Base-by-base conservation (phyloP, 306 rosid genomes). In the Ormosia emarginata region DNA sequence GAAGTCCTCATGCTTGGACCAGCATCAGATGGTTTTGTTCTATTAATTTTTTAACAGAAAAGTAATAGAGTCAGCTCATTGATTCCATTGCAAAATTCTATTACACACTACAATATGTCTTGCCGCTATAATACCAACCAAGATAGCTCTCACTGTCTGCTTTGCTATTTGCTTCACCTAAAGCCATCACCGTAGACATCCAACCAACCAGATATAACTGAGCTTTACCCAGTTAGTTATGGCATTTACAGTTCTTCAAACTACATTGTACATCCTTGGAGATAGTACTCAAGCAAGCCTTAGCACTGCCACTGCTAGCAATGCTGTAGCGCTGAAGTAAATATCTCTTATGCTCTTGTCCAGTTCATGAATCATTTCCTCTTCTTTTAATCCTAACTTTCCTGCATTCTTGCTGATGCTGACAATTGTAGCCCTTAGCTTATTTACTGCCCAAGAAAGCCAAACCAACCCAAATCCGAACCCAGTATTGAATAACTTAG, bases 381-480 rank as follows among this genome's bases (percentile, higher is more conserved):
- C 94, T 47, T 93, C 99, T 74, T 83, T 87, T 83, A 79, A 65
- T 32, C 81, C 85, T 49, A 63, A 74, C 85, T 91, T 95, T 56
- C 90, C 91, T 2, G 87, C 67, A 75, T 91, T 90, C 89, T 87
- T 93, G 85, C 83, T 85, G 72, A 71, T 73, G 57, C 81, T 67
- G n/a, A 90, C 75, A 70, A 93, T 71, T 11, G 94, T 85, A 78
- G 83, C 88, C 83, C 97, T 85, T 83, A 92, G 89, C 74, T 85
- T 86, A 71, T 87, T 90, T 75, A 95, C 92, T 56, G 92, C 90
- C 85, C 92, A 86, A 30, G 98, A 93, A 39, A 95, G 94, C 99
- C 99, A 95, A 81, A 95, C 88, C 75, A 95, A 82, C 24, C 97
- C 98, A 11, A 92, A 64, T 4, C 96, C 98, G 7, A 95, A 85